Evolutionary conservation across 164 flowering plant species (phyloP), one percentile per base, ranked within the genome.

Genomic region (Piper longum): DNA sequence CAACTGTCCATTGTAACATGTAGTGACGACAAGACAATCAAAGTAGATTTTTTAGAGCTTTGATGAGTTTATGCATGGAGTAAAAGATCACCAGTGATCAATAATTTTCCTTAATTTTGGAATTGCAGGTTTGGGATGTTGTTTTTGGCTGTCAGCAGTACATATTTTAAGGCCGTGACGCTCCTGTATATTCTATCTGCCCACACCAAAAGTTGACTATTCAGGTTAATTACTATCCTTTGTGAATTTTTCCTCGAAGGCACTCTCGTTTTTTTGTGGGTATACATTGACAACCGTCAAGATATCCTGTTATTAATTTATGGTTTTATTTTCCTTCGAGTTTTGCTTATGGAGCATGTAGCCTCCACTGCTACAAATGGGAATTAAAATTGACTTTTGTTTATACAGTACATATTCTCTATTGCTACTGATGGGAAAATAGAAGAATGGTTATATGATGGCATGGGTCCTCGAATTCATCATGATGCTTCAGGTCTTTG

Each of bases 401-500:
- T 16, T 68, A 39, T 64, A 67, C 78, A 85, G 95, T 85, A 85
- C 69, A 80, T 87, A 48, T 87, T 85, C 67, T 80, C 95, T 67
- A 85, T 90, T 6, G 85, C 95, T 57, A 73, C 74, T 41, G 90
- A 87, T 72, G 90, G 95, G 62, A 87, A 87, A 69, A 87, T 87
- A 48, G 85, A 87, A 74, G 90, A 87, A 60, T 87, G 95, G 95
- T 66, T 85, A 60, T 85, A 85, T 70, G 95, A 87, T 67, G 78
- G 75, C 66, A 16, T 79, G 77, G 90, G 90, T 17, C 82, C 93
- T 18, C 72, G 89, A 68, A 83, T 87, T 63, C 90, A 85, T 72
- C 85, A 85, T 75, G 88, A 87, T 78, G 95, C 95, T 54, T 88
- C 90, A 7, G 90, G 95, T 26, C 90, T 70, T 67, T 85, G 82